A percentile compares a stretch with the other conserved stretches of the same genome.
Conservation (phyloP, 1,139 yeast species). For the Yamadazyma spencermartinsiae region DNA sequence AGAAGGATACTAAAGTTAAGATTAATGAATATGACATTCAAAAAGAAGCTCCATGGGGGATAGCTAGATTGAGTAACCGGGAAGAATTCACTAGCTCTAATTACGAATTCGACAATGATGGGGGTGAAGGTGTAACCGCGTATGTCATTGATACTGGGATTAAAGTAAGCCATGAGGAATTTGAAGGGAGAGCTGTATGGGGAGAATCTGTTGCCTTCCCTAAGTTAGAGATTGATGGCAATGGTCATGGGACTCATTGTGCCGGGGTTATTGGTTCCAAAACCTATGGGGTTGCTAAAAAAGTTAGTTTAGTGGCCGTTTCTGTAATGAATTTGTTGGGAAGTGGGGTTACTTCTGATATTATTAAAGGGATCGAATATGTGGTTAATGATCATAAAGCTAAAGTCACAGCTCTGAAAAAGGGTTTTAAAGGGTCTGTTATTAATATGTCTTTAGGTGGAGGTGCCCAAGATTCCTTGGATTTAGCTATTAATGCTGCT, state of each 20-base stretch:
- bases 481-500: slow-evolving; percentile 82
- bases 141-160: slow-evolving; percentile 92
- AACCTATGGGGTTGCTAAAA: slow-evolving; percentile 77
- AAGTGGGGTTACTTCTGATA: slow-evolving; percentile 79
- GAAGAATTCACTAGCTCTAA: slow-evolving; percentile 70
- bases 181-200: slow-evolving; percentile 92
- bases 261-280: slow-evolving; percentile 82
- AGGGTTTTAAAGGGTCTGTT: slow-evolving; percentile 80
- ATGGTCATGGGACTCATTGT: slow-evolving; percentile 94
- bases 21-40: slow-evolving; percentile 65
- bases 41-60: slow-evolving; percentile 64
- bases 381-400: slow-evolving; percentile 66
- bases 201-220: slow-evolving; percentile 87
- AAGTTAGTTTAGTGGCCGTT: slow-evolving; percentile 72
- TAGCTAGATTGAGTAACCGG: slow-evolving; percentile 93
- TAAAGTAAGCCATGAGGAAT: slow-evolving; percentile 75
- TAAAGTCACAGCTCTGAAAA: slow-evolving; percentile 55
- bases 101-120: slow-evolving; percentile 78
- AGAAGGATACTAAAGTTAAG: slow-evolving; percentile 74
- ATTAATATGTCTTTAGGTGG: slow-evolving; percentile 93
- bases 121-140: slow-evolving; percentile 93
- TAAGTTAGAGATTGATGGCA: slow-evolving; percentile 83
- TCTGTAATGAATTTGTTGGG: slow-evolving; percentile 78
- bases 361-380: slow-evolving; percentile 76
- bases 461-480: slow-evolving; percentile 73